phyloP scores from a whole-genome alignment of 768 basidiomycete genomes.

The Boletus insuetus region DNA sequence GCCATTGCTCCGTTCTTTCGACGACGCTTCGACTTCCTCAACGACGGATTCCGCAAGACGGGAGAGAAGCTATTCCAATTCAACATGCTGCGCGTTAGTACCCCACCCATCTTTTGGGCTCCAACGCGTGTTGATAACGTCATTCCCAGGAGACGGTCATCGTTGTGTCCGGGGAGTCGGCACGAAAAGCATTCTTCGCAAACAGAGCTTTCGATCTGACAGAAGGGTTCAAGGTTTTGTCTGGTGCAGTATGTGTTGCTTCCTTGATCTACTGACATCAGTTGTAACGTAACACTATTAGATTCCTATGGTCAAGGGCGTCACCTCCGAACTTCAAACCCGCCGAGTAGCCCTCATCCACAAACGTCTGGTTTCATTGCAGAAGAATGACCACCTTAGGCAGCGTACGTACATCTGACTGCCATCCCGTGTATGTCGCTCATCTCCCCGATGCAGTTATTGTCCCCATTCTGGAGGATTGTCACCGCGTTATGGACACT shows the following conservation, averaged over 20 bases:
- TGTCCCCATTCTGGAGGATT: conserved; percentile 62
- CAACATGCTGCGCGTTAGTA: conserved; percentile 60
- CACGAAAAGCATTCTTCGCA: conserved; percentile 65
- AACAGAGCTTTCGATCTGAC: conserved; percentile 71
- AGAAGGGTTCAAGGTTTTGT: conserved; percentile 77
- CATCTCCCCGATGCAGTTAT: conserved; percentile 48
- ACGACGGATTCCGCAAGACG: conserved; percentile 66
- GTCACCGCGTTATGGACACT: conserved; percentile 53
- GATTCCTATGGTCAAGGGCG: conserved; percentile 76
- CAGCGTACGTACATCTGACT: conserved; percentile 45
- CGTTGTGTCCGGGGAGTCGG: conserved; percentile 72
- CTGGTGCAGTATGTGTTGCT: conserved; percentile 60
- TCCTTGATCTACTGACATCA: conserved; percentile 9
- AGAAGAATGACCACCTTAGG: conserved; percentile 59
- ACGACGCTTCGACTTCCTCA: conserved; percentile 67
- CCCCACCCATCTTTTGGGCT: conserved; percentile 7
- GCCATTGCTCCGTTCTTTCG: conserved; percentile 68
- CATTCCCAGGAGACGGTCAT: conserved; percentile 63
- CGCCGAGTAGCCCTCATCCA: conserved; percentile 64
- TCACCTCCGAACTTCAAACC: conserved; percentile 67
- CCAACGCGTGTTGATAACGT: conserved; percentile 16
- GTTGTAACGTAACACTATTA: conserved; percentile 29
- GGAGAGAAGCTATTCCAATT: conserved; percentile 69
- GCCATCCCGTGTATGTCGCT: conserved; percentile 4
- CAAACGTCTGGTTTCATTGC: conserved; percentile 63